Evolutionary conservation across 257 asterid genomes (phyloP).

Genomic region (Solanum ossicruentum): DNA sequence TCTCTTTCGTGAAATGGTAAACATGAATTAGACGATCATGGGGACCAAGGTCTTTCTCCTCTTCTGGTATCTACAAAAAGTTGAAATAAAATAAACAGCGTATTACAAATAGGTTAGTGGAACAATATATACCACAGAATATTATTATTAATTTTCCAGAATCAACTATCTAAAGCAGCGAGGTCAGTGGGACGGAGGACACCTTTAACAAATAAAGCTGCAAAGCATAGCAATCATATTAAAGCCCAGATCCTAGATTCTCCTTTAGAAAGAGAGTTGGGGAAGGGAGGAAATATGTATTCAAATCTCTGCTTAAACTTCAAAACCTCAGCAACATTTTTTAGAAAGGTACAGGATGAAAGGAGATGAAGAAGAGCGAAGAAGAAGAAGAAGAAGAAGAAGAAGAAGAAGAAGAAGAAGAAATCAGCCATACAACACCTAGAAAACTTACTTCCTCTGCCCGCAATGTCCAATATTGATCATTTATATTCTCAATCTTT

Average conservation of each 20-base stretch:
- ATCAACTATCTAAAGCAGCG: not conserved
- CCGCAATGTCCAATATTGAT: slow-evolving; percentile 91
- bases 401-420: not conserved
- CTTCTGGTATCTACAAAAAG: slow-evolving; percentile 68
- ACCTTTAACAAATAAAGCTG: not conserved
- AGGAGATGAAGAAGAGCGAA: not conserved
- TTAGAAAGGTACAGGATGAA: not conserved
- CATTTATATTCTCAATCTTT: slow-evolving; percentile 87
- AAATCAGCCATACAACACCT: not conserved
- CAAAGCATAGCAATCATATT: not conserved
- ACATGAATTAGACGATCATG: slow-evolving; percentile 73
- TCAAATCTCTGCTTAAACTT: not conserved
- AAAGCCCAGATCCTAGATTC: not conserved
- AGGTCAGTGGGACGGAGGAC: not conserved
- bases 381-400: not conserved
- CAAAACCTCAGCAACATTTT: not conserved
- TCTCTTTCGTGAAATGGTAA: slow-evolving; percentile 73
- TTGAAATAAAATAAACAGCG: not conserved
- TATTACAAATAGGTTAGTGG: not conserved
- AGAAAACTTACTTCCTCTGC: slow-evolving; percentile 72
- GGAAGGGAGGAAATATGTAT: not conserved
- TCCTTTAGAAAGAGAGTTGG: not conserved
- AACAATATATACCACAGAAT: not conserved
- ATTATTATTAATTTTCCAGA: not conserved
- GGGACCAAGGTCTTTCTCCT: slow-evolving; percentile 78